phyloP scores from a whole-genome alignment of 768 basidiomycete genomes.

The Podaxis sp. region DNA sequence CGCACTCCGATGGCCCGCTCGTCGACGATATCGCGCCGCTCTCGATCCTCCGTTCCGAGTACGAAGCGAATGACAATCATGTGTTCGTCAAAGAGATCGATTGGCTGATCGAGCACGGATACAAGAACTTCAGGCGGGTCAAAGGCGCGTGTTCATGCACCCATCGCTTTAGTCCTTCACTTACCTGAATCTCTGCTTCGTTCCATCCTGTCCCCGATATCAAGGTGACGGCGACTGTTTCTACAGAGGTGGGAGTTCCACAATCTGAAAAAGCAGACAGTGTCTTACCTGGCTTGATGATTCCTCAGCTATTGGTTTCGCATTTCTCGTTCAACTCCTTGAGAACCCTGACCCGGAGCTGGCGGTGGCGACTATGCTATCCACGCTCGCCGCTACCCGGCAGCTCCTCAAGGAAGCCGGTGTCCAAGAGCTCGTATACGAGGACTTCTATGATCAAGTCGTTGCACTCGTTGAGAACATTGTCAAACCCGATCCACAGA shows the following conservation, averaged over 20 bases:
- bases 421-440: conserved; percentile 69
- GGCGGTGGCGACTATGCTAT: conserved; percentile 50
- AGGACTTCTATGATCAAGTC: conserved; percentile 74
- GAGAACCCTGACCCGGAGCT: conserved; percentile 41
- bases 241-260: conserved; percentile 67
- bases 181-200: neutral
- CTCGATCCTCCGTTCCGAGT: conserved; percentile 60
- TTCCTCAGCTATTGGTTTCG: conserved; percentile 71
- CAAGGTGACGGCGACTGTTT: conserved; percentile 92
- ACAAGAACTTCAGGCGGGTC: conserved; percentile 63
- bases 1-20: conserved; percentile 45
- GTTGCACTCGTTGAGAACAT: conserved; percentile 48
- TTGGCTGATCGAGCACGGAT: conserved; percentile 63
- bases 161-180: neutral
- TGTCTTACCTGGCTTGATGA: conserved; percentile 14
- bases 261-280: neutral
- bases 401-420: conserved; percentile 54
- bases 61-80: conserved; percentile 52
- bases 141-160: conserved; percentile 47
- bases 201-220: neutral
- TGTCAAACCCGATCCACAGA: conserved; percentile 6
- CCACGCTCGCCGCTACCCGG: conserved; percentile 49
- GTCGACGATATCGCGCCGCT: conserved; percentile 56
- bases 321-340: conserved; percentile 75
- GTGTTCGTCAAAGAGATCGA: conserved; percentile 76